These are phyloP conservation scores for Phytophthora constricta DNA, from an alignment of 352 stramenopile genomes.

Conservation along the genomic window DNA sequence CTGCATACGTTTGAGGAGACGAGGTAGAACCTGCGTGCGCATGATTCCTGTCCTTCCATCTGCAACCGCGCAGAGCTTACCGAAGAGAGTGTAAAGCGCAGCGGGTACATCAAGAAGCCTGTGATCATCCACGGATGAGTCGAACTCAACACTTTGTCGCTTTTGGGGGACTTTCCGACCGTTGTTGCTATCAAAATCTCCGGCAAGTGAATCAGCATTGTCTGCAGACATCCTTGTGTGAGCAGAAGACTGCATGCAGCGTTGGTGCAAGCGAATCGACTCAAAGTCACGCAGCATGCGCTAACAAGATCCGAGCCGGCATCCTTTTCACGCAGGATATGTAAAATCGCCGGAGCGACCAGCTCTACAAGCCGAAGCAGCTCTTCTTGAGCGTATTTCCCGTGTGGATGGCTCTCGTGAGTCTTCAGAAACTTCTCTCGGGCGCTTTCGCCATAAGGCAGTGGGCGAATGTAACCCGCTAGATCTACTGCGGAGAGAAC, in stretches of 20 bases:
- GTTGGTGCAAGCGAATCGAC: constrained; percentile 70
- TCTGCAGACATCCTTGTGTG: constrained; percentile 57
- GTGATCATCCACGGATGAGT: constrained; percentile 48
- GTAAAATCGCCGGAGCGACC: constrained; percentile 59
- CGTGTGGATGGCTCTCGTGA: constrained; percentile 33
- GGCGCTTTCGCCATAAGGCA: constrained; percentile 59
- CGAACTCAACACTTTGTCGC: constrained; percentile 27
- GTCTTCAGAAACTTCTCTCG: constrained; percentile 52
- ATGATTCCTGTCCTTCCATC: constrained; percentile 66
- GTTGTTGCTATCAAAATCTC: constrained; percentile 42
- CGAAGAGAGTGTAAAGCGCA: constrained; percentile 70
- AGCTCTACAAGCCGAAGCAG: constrained; percentile 56
- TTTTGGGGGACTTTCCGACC: constrained; percentile 18
- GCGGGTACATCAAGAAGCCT: constrained; percentile 60
- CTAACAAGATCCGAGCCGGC: constrained; percentile 40
- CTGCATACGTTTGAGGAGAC: constrained; percentile 77
- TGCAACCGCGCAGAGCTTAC: constrained; percentile 64
- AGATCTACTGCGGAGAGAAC: constrained; percentile 65
- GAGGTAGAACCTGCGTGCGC: constrained; percentile 65
- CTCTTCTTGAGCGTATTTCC: constrained; percentile 50
- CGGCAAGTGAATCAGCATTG: constrained; percentile 61
- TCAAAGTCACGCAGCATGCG: constrained; percentile 64
- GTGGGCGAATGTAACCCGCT: constrained; percentile 60
- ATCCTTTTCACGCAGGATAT: constrained; percentile 62
- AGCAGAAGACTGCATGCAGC: constrained; percentile 53